A percentile compares a stretch with the other conserved stretches of the same genome.
Conservation (phyloP, 345 rosid species). For the Fremontodendron californicum region DNA sequence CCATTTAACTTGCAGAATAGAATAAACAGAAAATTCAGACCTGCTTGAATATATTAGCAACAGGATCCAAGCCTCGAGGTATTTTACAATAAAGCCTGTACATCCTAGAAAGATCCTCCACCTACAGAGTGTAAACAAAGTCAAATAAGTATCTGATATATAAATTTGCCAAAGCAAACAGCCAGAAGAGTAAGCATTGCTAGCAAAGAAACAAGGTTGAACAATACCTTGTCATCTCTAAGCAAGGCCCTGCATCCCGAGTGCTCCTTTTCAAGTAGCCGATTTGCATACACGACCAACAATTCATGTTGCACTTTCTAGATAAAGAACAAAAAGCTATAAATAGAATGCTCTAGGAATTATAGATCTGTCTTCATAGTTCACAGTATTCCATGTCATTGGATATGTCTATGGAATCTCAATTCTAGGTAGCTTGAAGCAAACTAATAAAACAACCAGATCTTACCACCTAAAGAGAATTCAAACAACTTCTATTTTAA, state of each 20-base stretch:
- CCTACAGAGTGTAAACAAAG: constrained; percentile 36
- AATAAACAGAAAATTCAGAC: constrained; percentile 30
- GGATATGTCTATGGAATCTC: background rate
- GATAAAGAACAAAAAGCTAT: constrained; percentile 16
- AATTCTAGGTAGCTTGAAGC: background rate
- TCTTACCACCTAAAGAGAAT: background rate
- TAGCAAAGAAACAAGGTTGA: background rate
- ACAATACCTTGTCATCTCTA: constrained; percentile 77
- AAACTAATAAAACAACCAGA: background rate
- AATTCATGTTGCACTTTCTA: constrained; percentile 93
- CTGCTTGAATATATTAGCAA: constrained; percentile 85
- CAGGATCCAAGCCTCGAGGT: constrained; percentile 72
- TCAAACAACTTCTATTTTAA: background rate
- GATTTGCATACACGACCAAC: constrained; percentile 59
- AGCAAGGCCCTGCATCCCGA: constrained; percentile 91
- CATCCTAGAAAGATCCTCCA: constrained; percentile 94
- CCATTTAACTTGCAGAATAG: background rate
- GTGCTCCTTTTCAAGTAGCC: constrained; percentile 80
- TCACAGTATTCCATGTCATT: background rate
- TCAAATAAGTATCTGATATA: background rate
- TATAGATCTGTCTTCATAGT: background rate
- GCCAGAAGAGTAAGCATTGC: background rate
- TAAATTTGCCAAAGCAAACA: background rate
- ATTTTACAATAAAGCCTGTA: constrained; percentile 83
- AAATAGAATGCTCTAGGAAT: constrained; percentile 1